phyloP scores from a whole-genome alignment of 805 yeast genomes.

The Candida dajiaensis region DNA sequence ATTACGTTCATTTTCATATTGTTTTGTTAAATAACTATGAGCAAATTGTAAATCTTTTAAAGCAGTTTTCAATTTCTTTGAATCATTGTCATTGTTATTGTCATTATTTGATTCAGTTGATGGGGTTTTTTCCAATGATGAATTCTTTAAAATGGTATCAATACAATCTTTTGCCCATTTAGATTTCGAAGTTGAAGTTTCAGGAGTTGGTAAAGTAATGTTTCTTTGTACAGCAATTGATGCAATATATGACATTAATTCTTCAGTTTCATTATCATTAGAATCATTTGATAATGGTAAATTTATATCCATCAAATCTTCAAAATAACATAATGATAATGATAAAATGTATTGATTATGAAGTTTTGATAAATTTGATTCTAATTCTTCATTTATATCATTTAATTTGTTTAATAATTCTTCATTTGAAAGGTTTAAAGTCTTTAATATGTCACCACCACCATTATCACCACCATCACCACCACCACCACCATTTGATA shows the following conservation, averaged over 20 bases:
- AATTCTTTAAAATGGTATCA: slow-evolving; percentile 9
- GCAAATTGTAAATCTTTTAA: slow-evolving; percentile 65
- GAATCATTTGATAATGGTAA: not conserved
- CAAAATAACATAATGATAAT: slow-evolving; percentile 19
- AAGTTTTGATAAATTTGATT: slow-evolving; percentile 2
- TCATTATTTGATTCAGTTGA: too few relatives aligned
- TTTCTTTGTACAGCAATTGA: slow-evolving; percentile 23
- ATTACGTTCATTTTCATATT: slow-evolving; percentile 59
- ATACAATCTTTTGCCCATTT: slow-evolving; percentile 24
- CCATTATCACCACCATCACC: not conserved
- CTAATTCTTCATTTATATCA: slow-evolving; percentile 8
- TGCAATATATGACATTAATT: slow-evolving; percentile 21
- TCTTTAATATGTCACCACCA: slow-evolving; percentile 6
- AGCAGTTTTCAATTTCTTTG: slow-evolving; percentile 43
- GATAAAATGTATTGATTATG: slow-evolving; percentile 16
- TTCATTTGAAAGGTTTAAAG: slow-evolving; percentile 11
- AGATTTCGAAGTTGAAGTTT: slow-evolving; percentile 8
- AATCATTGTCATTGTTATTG: slow-evolving; percentile 1
- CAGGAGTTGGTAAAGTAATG: slow-evolving; percentile 18
- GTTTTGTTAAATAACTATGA: slow-evolving; percentile 61
- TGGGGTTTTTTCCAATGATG: not conserved
- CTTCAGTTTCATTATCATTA: slow-evolving; percentile 15
- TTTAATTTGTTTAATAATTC: slow-evolving; percentile 6
- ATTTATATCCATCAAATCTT: slow-evolving; percentile 11
- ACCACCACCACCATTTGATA: not conserved